phyloP scores from a whole-genome alignment of 140 eudicot species.

The Anethum foeniculum region DNA sequence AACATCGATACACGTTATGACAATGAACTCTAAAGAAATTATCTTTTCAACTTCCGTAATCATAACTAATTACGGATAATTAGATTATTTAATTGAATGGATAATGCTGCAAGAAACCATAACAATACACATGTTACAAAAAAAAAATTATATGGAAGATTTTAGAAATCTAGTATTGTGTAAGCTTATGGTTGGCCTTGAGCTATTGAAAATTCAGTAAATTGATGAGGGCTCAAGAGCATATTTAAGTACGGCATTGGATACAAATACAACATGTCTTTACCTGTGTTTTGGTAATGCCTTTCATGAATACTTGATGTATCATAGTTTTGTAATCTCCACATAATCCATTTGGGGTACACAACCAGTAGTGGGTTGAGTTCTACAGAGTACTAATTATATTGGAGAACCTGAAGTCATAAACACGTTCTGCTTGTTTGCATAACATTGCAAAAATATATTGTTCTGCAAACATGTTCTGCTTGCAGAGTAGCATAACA shows the following conservation, averaged over 20 bases:
- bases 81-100: neutral
- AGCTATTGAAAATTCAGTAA: neutral
- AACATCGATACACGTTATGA: conserved; percentile 8
- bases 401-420: too few relatives aligned
- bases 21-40: neutral
- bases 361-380: neutral
- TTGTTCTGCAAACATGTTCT: too few relatives aligned
- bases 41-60: conserved; percentile 1
- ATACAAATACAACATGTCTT: neutral
- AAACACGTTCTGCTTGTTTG: too few relatives aligned
- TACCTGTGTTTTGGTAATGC: neutral
- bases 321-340: neutral
- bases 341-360: neutral
- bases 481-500: too few relatives aligned
- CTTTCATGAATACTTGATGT: neutral
- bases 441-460: too few relatives aligned
- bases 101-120: neutral
- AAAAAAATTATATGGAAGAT: neutral
- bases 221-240: neutral
- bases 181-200: conserved; percentile 2
- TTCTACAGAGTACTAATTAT: too few relatives aligned
- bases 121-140: neutral
- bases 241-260: neutral
- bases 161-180: neutral
- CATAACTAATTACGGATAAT: conserved; percentile 2